Base-by-base conservation (phyloP, 2,329 filamentous ascomycete species). In the Aspergillus sp. region DNA sequence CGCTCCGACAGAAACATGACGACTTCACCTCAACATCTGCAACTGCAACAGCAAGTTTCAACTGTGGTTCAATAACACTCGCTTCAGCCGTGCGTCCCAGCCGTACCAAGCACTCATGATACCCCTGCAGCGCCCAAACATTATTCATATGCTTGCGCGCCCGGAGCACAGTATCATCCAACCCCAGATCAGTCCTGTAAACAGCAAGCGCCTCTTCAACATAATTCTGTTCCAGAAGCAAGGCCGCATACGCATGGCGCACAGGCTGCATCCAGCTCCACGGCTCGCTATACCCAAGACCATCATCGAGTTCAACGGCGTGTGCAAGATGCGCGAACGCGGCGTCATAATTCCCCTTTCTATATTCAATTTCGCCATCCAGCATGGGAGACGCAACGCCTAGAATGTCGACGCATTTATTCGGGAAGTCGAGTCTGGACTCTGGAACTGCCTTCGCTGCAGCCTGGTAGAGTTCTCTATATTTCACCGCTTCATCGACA, bases 221-320 rank as follows among this genome's bases (percentile, higher is more conserved):
- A 20, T 75, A 76, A 0, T 82, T 84, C 66, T 89, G 87, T 67
- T 91, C 89, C 11, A 90, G 77, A 30, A 90, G 70, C 3, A 92
- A 75, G 0, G 88, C 89, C 1, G 85, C 88, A 49, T 87, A 87
- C 0, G 88, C 88, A 70, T 91, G 89, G 2, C 88, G 79, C 0
- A 84, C 83, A 0, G 89, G 89, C 67, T 89, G 86, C 88, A 91
- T 90, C 88, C 89, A 91, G 0, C 86, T 86, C 88, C 88, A 91
- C 0, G 89, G 89, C 69, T 92, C 89, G 49, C 87, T 86, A 60
- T 89, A 91, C 0, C 84, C 85, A 19, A 91, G 78, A 0, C 70
- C 73, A 65, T 89, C 87, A 61, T 90, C 86, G 2, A 83, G 78
- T 1, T 73, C 67, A 20, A 89, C 83, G 0, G 87, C 81, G 12